phyloP scores from a whole-genome alignment of 163 green algal species.

The Trebouxiophyceae sp. region DNA sequence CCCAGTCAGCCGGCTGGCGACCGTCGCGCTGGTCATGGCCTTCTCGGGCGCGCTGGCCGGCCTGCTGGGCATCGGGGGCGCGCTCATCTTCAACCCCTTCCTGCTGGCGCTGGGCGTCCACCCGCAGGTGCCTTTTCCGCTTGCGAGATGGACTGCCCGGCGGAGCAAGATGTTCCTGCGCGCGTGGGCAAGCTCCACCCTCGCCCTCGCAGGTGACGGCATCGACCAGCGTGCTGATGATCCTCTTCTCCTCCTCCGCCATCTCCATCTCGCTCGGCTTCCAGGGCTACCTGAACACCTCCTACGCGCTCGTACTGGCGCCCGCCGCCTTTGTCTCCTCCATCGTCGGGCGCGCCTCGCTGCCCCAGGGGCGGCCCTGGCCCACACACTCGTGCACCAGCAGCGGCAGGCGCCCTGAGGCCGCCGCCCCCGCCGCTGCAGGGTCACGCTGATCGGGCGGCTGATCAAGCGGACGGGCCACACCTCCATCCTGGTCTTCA shows the following conservation, averaged over 20 bases:
- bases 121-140: constrained; percentile 28
- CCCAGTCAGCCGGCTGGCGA: not conserved
- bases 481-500: constrained; percentile 20
- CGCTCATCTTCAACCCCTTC: constrained; percentile 41
- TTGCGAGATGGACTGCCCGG: too few species aligned
- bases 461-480: constrained; percentile 9
- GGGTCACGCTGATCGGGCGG: constrained; percentile 7
- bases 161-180: too few species aligned
- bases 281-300: constrained; percentile 11
- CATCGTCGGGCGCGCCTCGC: constrained; percentile 14
- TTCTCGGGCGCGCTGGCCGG: constrained; percentile 19
- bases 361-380: not conserved
- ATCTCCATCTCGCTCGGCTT: constrained; percentile 22
- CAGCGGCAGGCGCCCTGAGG: too few species aligned
- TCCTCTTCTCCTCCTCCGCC: constrained; percentile 17
- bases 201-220: constrained; percentile 8
- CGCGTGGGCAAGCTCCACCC: too few species aligned
- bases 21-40: constrained; percentile 10
- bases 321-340: constrained; percentile 19
- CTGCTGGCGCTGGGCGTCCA: constrained; percentile 39
- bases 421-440: not conserved
- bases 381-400: too few species aligned
- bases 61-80: constrained; percentile 33
- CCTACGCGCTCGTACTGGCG: constrained; percentile 19
- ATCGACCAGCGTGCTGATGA: constrained; percentile 27